Evolutionary conservation across 257 asterid genomes (phyloP).

Genomic region (Dorcoceras hygrometricum): DNA sequence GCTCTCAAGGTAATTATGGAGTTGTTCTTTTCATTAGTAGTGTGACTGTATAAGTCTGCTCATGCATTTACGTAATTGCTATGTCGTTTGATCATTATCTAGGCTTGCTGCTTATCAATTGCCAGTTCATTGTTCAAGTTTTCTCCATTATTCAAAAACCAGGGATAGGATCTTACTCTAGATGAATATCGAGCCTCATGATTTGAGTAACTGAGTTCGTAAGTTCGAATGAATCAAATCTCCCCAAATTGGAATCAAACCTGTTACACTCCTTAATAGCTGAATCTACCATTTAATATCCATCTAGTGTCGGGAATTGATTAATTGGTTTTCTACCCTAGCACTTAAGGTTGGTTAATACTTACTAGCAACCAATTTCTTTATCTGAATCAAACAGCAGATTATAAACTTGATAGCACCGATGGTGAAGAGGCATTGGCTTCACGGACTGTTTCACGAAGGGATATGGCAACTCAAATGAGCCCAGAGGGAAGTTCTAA

Average conservation of each 20-base stretch:
- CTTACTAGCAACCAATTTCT: not conserved
- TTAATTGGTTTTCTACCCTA: not conserved
- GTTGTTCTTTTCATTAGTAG: not conserved
- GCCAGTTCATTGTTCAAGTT: not conserved
- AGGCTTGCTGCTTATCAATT: not conserved
- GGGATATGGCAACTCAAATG: constrained; percentile 96
- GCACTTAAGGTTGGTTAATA: not conserved
- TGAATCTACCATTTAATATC: not conserved
- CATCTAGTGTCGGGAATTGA: not conserved
- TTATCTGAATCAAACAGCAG: not conserved
- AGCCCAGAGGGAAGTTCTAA: constrained; percentile 64
- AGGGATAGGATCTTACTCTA: not conserved
- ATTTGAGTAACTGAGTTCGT: too few relatives aligned
- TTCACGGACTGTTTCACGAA: constrained; percentile 35
- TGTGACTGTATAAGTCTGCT: not conserved
- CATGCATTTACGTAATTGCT: constrained; percentile 7
- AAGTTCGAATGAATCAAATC: not conserved
- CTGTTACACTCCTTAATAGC: not conserved
- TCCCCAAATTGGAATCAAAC: not conserved
- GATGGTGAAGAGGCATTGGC: constrained; percentile 39
- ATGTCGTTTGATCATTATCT: not conserved
- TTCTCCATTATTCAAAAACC: not conserved
- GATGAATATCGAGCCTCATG: not conserved
- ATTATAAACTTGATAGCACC: not conserved
- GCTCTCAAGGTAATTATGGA: constrained; percentile 38